Evolutionary conservation across 2,329 filamentous ascomycete species (phyloP), one percentile per base, ranked within the genome.

Genomic region (Pseudomassariella vexata): DNA sequence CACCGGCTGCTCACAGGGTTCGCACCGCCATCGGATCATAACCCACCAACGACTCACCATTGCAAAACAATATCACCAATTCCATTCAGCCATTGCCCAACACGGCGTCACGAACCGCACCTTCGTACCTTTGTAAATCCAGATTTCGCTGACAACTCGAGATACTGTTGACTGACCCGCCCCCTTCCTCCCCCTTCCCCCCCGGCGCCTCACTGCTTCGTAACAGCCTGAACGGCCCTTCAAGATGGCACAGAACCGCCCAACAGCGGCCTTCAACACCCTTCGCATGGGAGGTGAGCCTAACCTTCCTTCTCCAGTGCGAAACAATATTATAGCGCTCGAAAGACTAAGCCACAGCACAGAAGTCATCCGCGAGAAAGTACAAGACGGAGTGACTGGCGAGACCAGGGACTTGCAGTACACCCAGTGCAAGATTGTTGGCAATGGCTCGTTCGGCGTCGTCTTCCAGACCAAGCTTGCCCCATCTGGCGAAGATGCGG

Each of bases 401-500:
- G 92, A 98, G 62, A 94, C 88, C 52, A 83, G 86, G 62, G 92
- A 98, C 54, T 79, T 98, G 66, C 87, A 94, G 60, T 98, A 98
- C 64, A 96, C 92, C 35, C 92, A 96, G 60, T 96, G 90, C 73
- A 98, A 98, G 70, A 96, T 98, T 53, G 92, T 98, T 29, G 92
- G 92, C 60, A 98, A 98, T 67, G 92, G 92, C 48, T 96, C 90
- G 21, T 98, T 98, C 50, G 92, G 92, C 45, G 90, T 98, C 30
- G 92, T 98, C 45, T 98, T 98, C 63, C 92, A 98, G 69, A 98
- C 92, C 36, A 96, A 96, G 70, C 76, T 98, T 52, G 90, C 90
- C 40, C 92, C 92, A n/a, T 92, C 85, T 43, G 90, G 90, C 44
- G 92, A 98, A 63, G 92, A 98, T 67, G 92, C 92, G 33, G 92